phyloP scores from a whole-genome alignment of 2,329 filamentous ascomycete species.

The Beauveria brongniartii region DNA sequence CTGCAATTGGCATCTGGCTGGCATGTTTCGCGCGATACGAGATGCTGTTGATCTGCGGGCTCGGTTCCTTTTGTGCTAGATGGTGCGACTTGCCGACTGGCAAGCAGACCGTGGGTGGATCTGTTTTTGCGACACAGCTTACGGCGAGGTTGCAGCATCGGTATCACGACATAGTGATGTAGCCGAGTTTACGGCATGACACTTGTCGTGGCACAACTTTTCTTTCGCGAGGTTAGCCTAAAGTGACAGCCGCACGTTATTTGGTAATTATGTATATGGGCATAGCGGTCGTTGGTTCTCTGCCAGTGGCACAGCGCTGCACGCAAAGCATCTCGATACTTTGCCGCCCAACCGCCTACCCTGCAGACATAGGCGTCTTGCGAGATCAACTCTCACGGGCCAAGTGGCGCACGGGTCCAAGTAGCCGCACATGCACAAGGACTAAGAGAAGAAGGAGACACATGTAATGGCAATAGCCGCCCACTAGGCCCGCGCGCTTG shows the following conservation, averaged over 20 bases:
- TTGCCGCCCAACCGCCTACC: background rate
- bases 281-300: too few species aligned
- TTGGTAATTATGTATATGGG: background rate
- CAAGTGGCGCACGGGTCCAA: background rate
- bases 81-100: background rate
- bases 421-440: background rate
- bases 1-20: background rate
- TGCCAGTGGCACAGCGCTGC: background rate
- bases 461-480: background rate
- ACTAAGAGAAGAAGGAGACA: background rate
- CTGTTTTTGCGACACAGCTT: background rate
- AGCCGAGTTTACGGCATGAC: background rate
- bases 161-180: background rate
- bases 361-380: background rate
- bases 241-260: background rate
- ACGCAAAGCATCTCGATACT: background rate
- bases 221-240: background rate
- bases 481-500: background rate
- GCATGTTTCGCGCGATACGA: background rate
- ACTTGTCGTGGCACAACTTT: background rate
- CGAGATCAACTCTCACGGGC: background rate
- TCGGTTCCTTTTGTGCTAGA: background rate
- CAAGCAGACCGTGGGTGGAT: background rate
- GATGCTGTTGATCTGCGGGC: background rate
- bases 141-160: background rate